Evolutionary conservation across 768 basidiomycete species (phyloP).

Genomic region (Russula vinacea): DNA sequence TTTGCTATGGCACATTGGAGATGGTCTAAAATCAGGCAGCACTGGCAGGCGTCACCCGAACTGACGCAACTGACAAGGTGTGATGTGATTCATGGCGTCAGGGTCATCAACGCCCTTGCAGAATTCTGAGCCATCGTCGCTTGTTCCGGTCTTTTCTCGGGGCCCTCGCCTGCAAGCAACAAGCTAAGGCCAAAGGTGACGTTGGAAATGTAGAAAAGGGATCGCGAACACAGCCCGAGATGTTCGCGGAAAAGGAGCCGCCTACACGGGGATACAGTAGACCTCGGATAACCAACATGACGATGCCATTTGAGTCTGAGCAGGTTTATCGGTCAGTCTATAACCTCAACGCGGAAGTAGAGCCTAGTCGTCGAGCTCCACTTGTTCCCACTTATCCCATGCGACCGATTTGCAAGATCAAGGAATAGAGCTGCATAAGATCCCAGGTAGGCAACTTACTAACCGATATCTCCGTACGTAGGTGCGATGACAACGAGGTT

Average conservation of each 20-base stretch:
- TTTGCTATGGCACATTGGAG: neutral
- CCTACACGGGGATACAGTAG: neutral
- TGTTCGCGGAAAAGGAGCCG: neutral
- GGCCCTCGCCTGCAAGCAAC: neutral
- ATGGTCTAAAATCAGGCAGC: no score
- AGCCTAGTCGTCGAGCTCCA: neutral
- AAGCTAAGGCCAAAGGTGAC: neutral
- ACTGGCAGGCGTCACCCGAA: neutral
- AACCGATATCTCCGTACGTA: neutral
- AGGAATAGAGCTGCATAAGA: neutral
- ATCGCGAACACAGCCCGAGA: neutral
- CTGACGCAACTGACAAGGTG: neutral
- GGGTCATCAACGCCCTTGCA: neutral
- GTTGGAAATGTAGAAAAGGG: neutral
- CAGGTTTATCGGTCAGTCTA: no score
- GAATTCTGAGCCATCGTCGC: neutral
- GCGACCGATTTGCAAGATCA: no score
- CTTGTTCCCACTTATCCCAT: neutral
- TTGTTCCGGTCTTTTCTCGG: neutral
- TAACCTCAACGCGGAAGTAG: no score
- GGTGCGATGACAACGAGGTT: neutral
- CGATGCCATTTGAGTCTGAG: neutral
- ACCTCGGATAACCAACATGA: neutral
- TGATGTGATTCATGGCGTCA: neutral
- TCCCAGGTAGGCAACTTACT: neutral